A percentile compares a stretch with the other conserved stretches of the same genome.
phyloP scores from a whole-genome alignment of 1,139 yeast genomes.

The Suhomyces choctaworum region DNA sequence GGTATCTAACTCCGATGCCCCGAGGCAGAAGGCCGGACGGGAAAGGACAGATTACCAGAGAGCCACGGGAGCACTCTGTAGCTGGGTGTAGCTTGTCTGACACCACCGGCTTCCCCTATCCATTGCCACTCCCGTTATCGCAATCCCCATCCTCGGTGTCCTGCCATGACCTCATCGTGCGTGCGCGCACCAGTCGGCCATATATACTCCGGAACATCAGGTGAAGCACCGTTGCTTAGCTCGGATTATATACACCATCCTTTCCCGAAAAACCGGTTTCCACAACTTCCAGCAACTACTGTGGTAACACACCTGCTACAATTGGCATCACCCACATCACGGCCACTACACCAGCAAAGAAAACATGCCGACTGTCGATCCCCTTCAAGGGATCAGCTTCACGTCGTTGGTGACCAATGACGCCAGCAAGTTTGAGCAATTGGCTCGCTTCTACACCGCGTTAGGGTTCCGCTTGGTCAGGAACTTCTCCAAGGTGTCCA shows the following conservation, averaged over 20 bases:
- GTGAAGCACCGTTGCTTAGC: slow-evolving; percentile 6
- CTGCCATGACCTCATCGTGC: slow-evolving; percentile 4
- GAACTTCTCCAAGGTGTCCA: slow-evolving; percentile 50
- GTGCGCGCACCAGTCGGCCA: slow-evolving; percentile 10
- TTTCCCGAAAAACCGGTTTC: not conserved
- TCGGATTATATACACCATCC: not conserved
- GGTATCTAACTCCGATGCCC: no score
- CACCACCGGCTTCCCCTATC: no score
- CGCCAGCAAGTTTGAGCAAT: slow-evolving; percentile 42
- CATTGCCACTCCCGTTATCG: no score
- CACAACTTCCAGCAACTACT: not conserved
- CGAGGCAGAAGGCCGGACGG: no score
- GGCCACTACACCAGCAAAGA: no score
- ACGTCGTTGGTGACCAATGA: slow-evolving; percentile 61
- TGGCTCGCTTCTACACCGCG: slow-evolving; percentile 53
- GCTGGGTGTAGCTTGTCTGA: no score
- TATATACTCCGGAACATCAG: slow-evolving; percentile 11
- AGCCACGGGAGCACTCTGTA: no score
- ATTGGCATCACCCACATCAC: no score
- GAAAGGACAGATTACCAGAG: no score
- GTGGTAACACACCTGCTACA: no score
- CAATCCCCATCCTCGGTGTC: no score
- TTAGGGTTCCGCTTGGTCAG: slow-evolving; percentile 63
- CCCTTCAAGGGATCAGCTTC: slow-evolving; percentile 28
- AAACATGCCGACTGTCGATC: slow-evolving; percentile 11